These are phyloP conservation scores for Xylariales sp. DNA, from an alignment of 2,329 filamentous ascomycete species.

Conservation along the genomic window DNA sequence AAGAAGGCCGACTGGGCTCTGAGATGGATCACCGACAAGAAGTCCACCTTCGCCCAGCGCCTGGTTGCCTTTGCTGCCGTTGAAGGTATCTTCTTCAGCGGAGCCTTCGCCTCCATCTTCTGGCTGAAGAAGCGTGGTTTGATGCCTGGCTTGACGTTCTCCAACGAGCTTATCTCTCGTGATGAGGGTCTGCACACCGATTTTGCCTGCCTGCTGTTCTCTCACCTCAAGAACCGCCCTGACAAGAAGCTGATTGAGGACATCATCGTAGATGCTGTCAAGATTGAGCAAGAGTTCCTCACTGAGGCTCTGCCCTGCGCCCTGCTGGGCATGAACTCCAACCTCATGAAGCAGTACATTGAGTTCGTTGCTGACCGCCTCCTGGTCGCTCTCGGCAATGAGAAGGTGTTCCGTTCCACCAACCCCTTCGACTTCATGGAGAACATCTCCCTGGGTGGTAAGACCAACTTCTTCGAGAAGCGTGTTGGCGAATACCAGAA, in stretches of 20 bases:
- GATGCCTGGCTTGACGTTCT: slow-evolving; percentile 98
- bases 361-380: slow-evolving; percentile 98
- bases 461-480: slow-evolving; percentile 99
- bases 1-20: slow-evolving; percentile 99
- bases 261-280: slow-evolving; percentile 91
- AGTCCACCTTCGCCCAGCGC: slow-evolving; percentile 92
- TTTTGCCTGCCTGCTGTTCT: slow-evolving; percentile 96
- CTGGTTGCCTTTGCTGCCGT: slow-evolving; percentile 96
- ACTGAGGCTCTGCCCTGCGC: slow-evolving; percentile 90
- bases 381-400: slow-evolving; percentile 86
- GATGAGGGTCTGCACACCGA: slow-evolving; percentile 99
- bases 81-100: slow-evolving; percentile 99
- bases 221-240: slow-evolving; percentile 91
- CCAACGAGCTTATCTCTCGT: slow-evolving; percentile 99
- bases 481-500: slow-evolving; percentile 99
- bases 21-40: slow-evolving; percentile 87
- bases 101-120: slow-evolving; percentile 98
- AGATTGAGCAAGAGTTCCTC: slow-evolving; percentile 95
- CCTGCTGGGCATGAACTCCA: slow-evolving; percentile 95
- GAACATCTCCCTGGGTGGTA: slow-evolving; percentile 96
- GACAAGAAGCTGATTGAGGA: slow-evolving; percentile 74
- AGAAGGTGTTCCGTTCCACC: slow-evolving; percentile 85
- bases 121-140: slow-evolving; percentile 99
- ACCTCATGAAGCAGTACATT: slow-evolving; percentile 99
- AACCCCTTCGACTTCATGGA: slow-evolving; percentile 99